Conservation (phyloP, 139 green algal species). For the Volvox reticuliferus region DNA sequence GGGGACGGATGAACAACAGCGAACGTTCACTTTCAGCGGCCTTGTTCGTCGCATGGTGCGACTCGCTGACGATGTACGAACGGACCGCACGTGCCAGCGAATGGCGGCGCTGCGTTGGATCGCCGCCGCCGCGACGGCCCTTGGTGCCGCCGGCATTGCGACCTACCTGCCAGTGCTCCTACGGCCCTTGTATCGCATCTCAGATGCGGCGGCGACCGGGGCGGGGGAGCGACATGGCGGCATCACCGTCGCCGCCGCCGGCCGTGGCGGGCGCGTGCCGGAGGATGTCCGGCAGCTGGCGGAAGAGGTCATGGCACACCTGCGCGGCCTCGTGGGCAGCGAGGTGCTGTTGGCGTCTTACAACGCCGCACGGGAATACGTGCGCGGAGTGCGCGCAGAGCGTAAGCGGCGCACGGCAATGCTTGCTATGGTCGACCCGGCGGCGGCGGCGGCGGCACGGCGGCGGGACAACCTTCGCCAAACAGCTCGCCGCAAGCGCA, state of each 20-base stretch:
- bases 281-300: conserved; percentile 63
- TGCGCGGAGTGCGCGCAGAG: conserved; percentile 59
- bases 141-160: conserved; percentile 65
- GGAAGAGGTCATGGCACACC: conserved; percentile 83
- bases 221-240: background rate
- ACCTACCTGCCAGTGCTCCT: conserved; percentile 79
- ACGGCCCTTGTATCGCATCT: conserved; percentile 85
- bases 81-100: conserved; percentile 63
- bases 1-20: conserved; percentile 12
- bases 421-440: conserved; percentile 82
- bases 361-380: conserved; percentile 67
- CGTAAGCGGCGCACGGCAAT: conserved; percentile 66
- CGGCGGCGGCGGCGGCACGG: conserved; percentile 72
- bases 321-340: conserved; percentile 74
- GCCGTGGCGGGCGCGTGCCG: background rate
- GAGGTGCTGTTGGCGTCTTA: conserved; percentile 82
- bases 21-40: conserved; percentile 71
- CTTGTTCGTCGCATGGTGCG: conserved; percentile 78
- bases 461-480: conserved; percentile 73
- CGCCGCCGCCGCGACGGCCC: conserved; percentile 70
- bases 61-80: conserved; percentile 77
- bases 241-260: background rate
- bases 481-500: conserved; percentile 73
- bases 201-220: conserved; percentile 59
- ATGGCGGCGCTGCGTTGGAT: conserved; percentile 83